phyloP scores from a whole-genome alignment of 1,139 yeast species.

The Kurtzmaniella quercitrusa region DNA sequence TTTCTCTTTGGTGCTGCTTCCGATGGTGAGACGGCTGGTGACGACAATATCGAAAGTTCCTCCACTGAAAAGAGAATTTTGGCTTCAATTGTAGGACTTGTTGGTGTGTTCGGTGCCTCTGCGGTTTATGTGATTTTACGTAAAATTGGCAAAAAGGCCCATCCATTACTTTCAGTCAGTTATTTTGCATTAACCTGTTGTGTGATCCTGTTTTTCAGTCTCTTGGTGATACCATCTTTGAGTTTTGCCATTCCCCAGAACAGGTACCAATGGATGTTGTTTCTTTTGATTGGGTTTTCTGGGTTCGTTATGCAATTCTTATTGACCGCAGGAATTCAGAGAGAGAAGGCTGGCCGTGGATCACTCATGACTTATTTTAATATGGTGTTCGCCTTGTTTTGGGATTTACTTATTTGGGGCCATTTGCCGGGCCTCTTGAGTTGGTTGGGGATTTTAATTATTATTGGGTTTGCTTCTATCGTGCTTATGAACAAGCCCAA shows the following conservation, averaged over 20 bases:
- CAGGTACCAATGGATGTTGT: conserved; percentile 58
- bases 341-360: conserved; percentile 77
- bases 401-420: conserved; percentile 71
- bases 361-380: conserved; percentile 72
- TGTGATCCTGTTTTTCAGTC: conserved; percentile 50
- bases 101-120: conserved; percentile 71
- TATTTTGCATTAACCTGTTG: conserved; percentile 65
- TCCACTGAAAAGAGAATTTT: conserved; percentile 37
- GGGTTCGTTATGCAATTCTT: conserved; percentile 82
- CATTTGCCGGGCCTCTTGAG: conserved; percentile 71
- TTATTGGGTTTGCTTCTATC: conserved; percentile 60
- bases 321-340: conserved; percentile 77
- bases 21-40: conserved; percentile 23
- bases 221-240: conserved; percentile 55
- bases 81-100: conserved; percentile 63
- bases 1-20: conserved; percentile 54
- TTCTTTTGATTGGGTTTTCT: conserved; percentile 60
- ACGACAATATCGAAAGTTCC: conserved; percentile 35
- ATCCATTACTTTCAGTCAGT: conserved; percentile 74
- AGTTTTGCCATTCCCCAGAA: conserved; percentile 59
- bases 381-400: conserved; percentile 71
- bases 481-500: conserved; percentile 52
- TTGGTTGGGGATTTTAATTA: conserved; percentile 62
- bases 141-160: conserved; percentile 72
- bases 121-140: conserved; percentile 68